Evolutionary conservation across 2,329 filamentous ascomycete genomes (phyloP).

Genomic region (Stemphylium vesicarium): DNA sequence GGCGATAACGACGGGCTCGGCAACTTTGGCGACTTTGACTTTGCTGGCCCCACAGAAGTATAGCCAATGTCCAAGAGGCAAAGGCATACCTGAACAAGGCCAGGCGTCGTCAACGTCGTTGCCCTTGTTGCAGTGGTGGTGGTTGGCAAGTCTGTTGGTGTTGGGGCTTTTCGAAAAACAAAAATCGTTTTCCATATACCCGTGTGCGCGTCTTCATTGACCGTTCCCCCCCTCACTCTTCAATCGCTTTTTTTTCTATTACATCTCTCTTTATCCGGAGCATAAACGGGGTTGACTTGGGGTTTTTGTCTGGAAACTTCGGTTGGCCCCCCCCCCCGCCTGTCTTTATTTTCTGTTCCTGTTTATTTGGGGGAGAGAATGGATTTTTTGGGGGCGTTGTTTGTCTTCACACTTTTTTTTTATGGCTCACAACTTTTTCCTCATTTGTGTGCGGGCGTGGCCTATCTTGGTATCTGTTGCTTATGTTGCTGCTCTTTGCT

Average conservation of each 20-base stretch:
- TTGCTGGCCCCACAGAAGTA: constrained; percentile 44
- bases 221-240: not conserved
- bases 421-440: not conserved
- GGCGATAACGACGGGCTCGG: constrained; percentile 52
- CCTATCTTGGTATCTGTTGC: not conserved
- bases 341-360: not conserved
- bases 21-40: constrained; percentile 43
- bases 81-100: not conserved
- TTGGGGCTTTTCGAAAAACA: not conserved
- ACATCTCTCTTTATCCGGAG: constrained; percentile 1
- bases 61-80: not conserved
- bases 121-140: not conserved
- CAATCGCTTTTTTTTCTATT: constrained; percentile 4
- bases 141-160: not conserved
- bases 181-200: constrained; percentile 7
- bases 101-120: not conserved
- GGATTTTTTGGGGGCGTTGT: not conserved
- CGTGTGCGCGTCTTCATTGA: constrained; percentile 2
- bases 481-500: not conserved
- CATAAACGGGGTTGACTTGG: constrained; percentile 1
- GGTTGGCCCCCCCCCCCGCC: not conserved
- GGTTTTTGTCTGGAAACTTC: constrained; percentile 2
- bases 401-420: not conserved
- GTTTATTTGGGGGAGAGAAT: not conserved
- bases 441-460: not conserved